Base-by-base conservation (phyloP, 352 stramenopile genomes). In the Pythium dissimile region DNA sequence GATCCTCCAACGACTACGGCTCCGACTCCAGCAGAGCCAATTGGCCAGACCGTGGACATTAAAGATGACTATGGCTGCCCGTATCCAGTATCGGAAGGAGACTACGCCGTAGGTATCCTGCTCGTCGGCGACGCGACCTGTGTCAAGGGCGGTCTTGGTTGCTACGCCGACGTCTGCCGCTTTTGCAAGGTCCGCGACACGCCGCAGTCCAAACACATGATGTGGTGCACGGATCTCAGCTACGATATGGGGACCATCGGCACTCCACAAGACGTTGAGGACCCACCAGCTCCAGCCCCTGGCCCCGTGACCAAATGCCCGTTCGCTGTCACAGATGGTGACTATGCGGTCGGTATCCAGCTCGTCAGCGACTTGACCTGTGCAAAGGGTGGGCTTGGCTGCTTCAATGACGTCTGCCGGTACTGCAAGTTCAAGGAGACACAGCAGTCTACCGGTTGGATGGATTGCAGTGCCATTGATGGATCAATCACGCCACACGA, bases 301-400 rank as follows among this genome's bases (percentile, higher is more conserved):
- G 43, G 24, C 37, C 15, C 43, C n/a, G 43, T 37, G 26, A 46
- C 21, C 10, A 21, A n/a, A 3, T 60, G 52, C 41, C 41, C 52
- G 10, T 26, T 49, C 59, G 2, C 10, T 65, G 66, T 27, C 52
- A 60, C 67, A 8, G 61, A 53, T n/a, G 64, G 71, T 8, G 67
- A 61, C n/a, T 47, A 34, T 21, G 30, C 54, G 1, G 54, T 54
- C 24, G 54, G 46, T 20, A 53, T 66, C 31, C 27, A 49, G 2
- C 42, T 54, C 26, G 54, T 76, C 5, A 72, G 50, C 6, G 71
- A 83, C 34, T 30, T 28, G 3, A 52, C 43, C n/a, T 73, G 60
- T 39, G 52, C 43, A 5, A 24, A 46, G 16, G 60, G 55, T 24
- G 55, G 66, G 15, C 27, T 63, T 20, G 55, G 62, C 10, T 73